A percentile compares a stretch with the other conserved stretches of the same genome.
phyloP scores from a whole-genome alignment of 2,329 filamentous ascomycete species.

The Talaromyces sp. region DNA sequence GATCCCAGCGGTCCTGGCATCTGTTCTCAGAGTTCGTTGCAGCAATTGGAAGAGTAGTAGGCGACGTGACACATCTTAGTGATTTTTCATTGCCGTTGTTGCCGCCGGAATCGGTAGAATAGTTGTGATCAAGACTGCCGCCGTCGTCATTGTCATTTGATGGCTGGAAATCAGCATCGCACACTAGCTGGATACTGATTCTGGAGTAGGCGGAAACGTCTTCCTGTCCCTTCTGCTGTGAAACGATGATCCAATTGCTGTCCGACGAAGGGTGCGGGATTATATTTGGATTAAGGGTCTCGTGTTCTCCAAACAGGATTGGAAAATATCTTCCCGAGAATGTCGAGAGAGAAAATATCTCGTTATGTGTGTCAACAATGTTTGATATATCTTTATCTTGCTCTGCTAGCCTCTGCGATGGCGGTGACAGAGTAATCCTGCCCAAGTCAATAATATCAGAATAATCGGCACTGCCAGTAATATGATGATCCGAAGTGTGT shows the following conservation, averaged over 20 bases:
- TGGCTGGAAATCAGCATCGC: not conserved
- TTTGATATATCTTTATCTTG: not conserved
- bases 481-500: not conserved
- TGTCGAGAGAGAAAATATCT: not conserved
- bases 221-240: not conserved
- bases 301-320: not conserved
- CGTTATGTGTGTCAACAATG: not conserved
- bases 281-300: not conserved
- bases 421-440: not conserved
- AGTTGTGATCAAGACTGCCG: not conserved
- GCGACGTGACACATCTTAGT: not conserved
- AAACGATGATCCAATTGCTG: not conserved
- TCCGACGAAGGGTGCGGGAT: not conserved
- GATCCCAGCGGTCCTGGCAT: constrained; percentile 41
- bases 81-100: not conserved
- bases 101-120: not conserved
- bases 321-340: not conserved
- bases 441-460: not conserved
- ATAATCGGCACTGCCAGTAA: not conserved
- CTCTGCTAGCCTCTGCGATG: not conserved
- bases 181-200: not conserved
- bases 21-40: constrained; percentile 35
- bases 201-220: not conserved
- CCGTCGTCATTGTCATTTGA: not conserved
- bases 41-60: constrained; percentile 39